These are phyloP conservation scores for Talaromyces nanjingensis DNA, from an alignment of 495 filamentous ascomycete species.

Conservation along the genomic window DNA sequence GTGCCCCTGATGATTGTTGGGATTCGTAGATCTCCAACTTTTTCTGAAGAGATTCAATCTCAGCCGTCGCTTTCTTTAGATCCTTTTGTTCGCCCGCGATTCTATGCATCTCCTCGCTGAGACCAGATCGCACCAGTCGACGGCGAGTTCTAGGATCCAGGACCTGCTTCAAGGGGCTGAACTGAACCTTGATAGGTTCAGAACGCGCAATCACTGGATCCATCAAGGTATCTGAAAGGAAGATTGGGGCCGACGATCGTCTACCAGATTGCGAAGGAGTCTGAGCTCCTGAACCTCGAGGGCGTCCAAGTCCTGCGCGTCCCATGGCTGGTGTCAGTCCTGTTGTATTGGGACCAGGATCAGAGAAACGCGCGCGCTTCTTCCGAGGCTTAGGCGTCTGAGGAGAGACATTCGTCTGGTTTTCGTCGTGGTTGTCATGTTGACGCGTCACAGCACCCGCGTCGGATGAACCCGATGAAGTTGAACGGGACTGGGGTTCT, in stretches of 20 bases:
- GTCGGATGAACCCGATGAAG: neutral
- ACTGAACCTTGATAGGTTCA: neutral
- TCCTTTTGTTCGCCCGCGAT: neutral
- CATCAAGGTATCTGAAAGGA: neutral
- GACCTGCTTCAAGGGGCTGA: neutral
- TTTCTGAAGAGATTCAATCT: neutral
- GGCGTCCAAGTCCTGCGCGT: slow-evolving; percentile 44
- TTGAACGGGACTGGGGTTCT: neutral
- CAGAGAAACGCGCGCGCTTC: slow-evolving; percentile 68
- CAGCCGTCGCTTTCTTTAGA: neutral
- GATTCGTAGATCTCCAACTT: neutral
- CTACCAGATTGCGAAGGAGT: neutral
- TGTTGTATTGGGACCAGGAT: slow-evolving; percentile 48
- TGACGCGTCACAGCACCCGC: neutral
- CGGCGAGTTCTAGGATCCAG: neutral
- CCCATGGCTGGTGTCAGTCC: slow-evolving; percentile 57
- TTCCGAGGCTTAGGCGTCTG: slow-evolving; percentile 21
- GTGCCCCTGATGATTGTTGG: neutral
- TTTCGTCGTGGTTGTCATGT: neutral
- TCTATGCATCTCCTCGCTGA: neutral
- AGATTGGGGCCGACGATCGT: neutral
- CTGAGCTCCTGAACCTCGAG: neutral
- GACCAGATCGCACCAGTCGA: neutral
- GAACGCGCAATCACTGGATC: neutral
- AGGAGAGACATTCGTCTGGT: neutral